Evolutionary conservation across 352 stramenopile genomes (phyloP).

Genomic region (Phytophthora syringae): DNA sequence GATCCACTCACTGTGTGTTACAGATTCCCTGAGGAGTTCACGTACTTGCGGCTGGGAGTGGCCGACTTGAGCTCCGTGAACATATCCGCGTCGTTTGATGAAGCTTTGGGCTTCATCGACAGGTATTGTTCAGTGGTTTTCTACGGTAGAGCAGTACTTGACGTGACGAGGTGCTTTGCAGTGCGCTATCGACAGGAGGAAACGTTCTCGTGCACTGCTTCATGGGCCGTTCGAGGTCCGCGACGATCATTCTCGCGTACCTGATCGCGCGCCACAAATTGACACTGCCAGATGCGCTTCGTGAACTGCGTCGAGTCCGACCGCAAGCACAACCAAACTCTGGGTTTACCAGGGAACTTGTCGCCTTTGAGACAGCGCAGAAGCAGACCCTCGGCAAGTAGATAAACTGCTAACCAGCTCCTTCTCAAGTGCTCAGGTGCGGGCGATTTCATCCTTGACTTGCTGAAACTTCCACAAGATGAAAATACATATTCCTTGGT

Average conservation of each 20-base stretch:
- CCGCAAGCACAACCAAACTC: constrained; percentile 71
- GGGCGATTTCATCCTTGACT: constrained; percentile 1
- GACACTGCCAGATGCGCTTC: constrained; percentile 49
- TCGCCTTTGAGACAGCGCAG: constrained; percentile 39
- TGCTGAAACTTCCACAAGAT: constrained; percentile 3
- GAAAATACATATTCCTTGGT: background rate
- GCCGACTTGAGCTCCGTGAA: constrained; percentile 45
- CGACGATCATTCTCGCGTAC: constrained; percentile 71
- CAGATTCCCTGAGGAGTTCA: constrained; percentile 58
- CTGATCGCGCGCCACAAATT: constrained; percentile 51
- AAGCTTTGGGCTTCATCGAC: constrained; percentile 67
- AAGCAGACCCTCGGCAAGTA: no score
- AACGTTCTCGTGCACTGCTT: constrained; percentile 83
- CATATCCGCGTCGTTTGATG: constrained; percentile 57
- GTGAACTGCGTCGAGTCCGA: constrained; percentile 46
- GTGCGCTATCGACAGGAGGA: constrained; percentile 46
- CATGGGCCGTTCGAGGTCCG: constrained; percentile 70
- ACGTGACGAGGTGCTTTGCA: constrained; percentile 23
- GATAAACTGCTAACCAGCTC: no score
- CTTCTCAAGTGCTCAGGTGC: no score
- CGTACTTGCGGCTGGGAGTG: constrained; percentile 61
- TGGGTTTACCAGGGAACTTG: constrained; percentile 65
- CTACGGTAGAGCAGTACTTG: no score
- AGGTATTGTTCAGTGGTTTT: constrained; percentile 38
- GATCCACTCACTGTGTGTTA: background rate